A percentile compares a stretch with the other conserved stretches of the same genome.
phyloP scores from a whole-genome alignment of 805 yeast species.

The Nakazawaea laoshanensis region DNA sequence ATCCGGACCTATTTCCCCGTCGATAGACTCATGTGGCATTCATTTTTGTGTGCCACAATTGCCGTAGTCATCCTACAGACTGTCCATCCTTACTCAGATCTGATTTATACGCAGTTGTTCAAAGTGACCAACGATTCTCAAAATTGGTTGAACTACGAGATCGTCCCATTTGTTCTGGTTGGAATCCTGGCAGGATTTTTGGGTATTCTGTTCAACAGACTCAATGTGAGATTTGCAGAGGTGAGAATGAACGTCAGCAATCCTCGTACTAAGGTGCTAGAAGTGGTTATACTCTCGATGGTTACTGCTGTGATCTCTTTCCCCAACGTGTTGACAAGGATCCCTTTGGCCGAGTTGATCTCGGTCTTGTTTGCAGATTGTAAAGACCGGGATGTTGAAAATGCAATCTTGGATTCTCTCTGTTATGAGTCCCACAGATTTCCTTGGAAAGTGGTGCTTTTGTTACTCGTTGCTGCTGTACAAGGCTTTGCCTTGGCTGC shows the following conservation, averaged over 20 bases:
- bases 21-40: slow-evolving; percentile 69
- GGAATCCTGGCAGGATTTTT: slow-evolving; percentile 66
- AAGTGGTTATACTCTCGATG: slow-evolving; percentile 37
- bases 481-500: slow-evolving; percentile 56
- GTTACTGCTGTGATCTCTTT: slow-evolving; percentile 48
- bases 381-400: slow-evolving; percentile 10
- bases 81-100: slow-evolving; percentile 40
- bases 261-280: slow-evolving; percentile 28
- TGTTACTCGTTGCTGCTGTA: slow-evolving; percentile 29
- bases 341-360: slow-evolving; percentile 49
- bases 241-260: slow-evolving; percentile 19
- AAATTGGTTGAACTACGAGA: slow-evolving; percentile 65
- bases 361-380: slow-evolving; percentile 70
- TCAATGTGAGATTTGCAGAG: slow-evolving; percentile 37
- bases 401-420: slow-evolving; percentile 3
- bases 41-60: slow-evolving; percentile 71
- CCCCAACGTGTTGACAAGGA: slow-evolving; percentile 43
- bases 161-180: slow-evolving; percentile 61
- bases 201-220: slow-evolving; percentile 44
- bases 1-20: slow-evolving; percentile 56
- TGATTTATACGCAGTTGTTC: slow-evolving; percentile 33
- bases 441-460: slow-evolving; percentile 23
- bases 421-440: slow-evolving; percentile 23
- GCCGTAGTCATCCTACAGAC: slow-evolving; percentile 54
- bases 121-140: slow-evolving; percentile 56